Conservation (phyloP, 2,329 filamentous ascomycete species). For the Hypoxylon sp. region DNA sequence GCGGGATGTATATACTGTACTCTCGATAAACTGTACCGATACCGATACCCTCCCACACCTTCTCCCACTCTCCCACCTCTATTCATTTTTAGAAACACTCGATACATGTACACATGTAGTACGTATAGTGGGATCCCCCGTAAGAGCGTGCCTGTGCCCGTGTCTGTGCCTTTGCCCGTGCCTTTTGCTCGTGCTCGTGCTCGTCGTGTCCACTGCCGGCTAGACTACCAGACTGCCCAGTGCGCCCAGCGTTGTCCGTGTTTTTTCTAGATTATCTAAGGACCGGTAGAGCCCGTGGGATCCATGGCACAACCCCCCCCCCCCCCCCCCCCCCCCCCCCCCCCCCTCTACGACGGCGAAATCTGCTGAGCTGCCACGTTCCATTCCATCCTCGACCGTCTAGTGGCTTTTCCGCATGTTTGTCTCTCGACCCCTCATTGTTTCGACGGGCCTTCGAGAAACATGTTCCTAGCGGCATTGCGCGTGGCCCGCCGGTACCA, state of each 20-base stretch:
- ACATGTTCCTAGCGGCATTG: constrained; percentile 13
- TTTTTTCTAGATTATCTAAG: constrained; percentile 22
- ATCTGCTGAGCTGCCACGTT: constrained; percentile 16
- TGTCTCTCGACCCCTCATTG: constrained; percentile 25
- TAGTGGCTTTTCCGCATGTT: constrained; percentile 12
- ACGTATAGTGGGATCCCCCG: constrained; percentile 8
- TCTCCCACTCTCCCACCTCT: no score
- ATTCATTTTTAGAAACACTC: constrained; percentile 4
- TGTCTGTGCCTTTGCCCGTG: no score
- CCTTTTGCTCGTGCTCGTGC: no score
- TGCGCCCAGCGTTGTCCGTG: no score
- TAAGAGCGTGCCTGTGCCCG: constrained; percentile 6
- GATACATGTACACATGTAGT: not conserved
- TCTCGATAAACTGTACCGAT: no score
- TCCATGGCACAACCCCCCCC: not conserved
- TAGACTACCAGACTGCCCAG: no score
- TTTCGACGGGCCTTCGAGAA: constrained; percentile 35
- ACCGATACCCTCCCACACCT: no score
- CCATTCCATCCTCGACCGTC: constrained; percentile 14
- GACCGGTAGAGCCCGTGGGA: constrained; percentile 9
- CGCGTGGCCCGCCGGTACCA: constrained; percentile 18
- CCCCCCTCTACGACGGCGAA: constrained; percentile 14
- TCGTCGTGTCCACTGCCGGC: no score
- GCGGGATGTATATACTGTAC: not conserved
- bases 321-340: no score